Base-by-base conservation (phyloP, 306 rosid species). In the Cicer pinnatifidum region DNA sequence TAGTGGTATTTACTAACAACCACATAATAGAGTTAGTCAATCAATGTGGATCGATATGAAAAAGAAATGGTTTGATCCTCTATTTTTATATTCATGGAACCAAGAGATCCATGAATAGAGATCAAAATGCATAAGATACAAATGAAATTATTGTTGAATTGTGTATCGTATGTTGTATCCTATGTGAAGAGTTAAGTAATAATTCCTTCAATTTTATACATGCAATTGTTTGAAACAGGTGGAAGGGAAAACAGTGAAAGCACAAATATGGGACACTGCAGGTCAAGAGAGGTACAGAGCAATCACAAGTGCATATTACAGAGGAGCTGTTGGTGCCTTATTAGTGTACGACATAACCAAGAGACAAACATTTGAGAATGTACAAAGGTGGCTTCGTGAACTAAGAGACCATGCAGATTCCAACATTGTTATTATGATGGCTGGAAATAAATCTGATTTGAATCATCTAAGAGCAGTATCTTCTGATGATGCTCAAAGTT, bases 191-290 rank as follows among this genome's bases (percentile, higher is more conserved):
- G 28, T 20, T 23, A 23, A 23, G 2, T 23, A 23, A 1, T 23
- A 23, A 23, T 23, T 23, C 3, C 33, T 23, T 23, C 0, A 23
- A 23, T 2, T 2, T 23, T 23, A 23, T 23, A 1, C 3, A 23
- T 23, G 33, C 4, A 28, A 6, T 48, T 62, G 40, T 37, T 48
- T 48, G 48, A 58, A 39, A 71, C 82, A 90, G 93, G 87, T 90
- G 38, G 93, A 90, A 75, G 93, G 96, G 54, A 88, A 90, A 86
- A 90, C 96, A 3, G 87, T 86, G 54, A 90, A 90, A 72, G 96
- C 96, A 51, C 96, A 90, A 78, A 90, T 90, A 86, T 90, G 96
- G 96, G 96, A 90, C 72, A 90, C 96, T 1, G 93, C 96, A 0
- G 96, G 96, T 19, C 96, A 90, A 85, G 96, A 90, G 58, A 88